Evolutionary conservation across 768 basidiomycete genomes (phyloP).

Genomic region (Suillus weaverae): DNA sequence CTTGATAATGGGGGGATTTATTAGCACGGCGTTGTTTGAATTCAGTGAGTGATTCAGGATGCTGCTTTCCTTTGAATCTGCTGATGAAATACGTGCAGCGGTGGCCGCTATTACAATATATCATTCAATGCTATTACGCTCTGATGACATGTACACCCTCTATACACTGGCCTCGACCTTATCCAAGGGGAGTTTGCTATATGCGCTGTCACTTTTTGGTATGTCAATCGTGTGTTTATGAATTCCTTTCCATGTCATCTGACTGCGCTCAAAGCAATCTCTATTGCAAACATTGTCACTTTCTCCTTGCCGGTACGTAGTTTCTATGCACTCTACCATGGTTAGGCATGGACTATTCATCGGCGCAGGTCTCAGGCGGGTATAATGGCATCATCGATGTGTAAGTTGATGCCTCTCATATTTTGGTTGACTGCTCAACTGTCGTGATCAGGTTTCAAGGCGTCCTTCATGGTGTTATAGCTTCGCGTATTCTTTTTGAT

Average conservation of each 20-base stretch:
- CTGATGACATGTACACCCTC: background rate
- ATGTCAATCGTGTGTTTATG: background rate
- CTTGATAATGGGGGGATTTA: slow-evolving; percentile 8
- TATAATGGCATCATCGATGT: slow-evolving; percentile 7
- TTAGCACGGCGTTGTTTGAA: slow-evolving; percentile 9
- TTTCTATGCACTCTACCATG: background rate
- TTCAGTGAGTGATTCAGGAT: slow-evolving; percentile 7
- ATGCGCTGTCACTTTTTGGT: slow-evolving; percentile 12
- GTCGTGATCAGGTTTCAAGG: slow-evolving; percentile 8
- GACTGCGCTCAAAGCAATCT: background rate
- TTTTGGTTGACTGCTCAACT: background rate
- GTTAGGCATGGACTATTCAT: background rate
- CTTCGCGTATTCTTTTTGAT: slow-evolving; percentile 14
- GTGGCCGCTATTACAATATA: background rate
- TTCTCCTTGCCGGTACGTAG: slow-evolving; percentile 11
- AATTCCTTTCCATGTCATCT: background rate
- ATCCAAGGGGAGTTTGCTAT: slow-evolving; percentile 10
- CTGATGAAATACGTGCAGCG: slow-evolving; percentile 2
- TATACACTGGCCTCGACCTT: background rate
- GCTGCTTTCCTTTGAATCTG: background rate
- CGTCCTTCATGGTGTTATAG: slow-evolving; percentile 13
- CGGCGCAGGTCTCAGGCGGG: slow-evolving; percentile 2
- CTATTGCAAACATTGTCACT: slow-evolving; percentile 8
- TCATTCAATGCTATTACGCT: background rate
- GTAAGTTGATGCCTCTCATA: slow-evolving; percentile 5